Evolutionary conservation across 805 yeast genomes (phyloP).

Genomic region (Isabelozyma gotoi): DNA sequence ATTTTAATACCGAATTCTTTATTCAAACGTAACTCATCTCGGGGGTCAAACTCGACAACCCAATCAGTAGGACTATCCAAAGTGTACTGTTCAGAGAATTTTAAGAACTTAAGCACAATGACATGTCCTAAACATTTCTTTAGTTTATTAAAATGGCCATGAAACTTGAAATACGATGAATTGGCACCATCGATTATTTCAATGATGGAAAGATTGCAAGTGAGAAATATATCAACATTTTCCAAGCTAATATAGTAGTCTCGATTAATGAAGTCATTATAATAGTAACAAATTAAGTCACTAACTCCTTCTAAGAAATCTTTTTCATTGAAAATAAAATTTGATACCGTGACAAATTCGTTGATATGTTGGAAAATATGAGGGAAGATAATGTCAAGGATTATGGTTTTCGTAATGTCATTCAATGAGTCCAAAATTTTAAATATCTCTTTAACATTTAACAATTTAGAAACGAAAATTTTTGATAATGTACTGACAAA

Average conservation of each 20-base stretch:
- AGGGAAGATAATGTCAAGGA: constrained; percentile 36
- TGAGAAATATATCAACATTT: constrained; percentile 23
- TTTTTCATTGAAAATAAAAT: constrained; percentile 34
- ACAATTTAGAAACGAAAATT: constrained; percentile 31
- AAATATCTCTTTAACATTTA: constrained; percentile 17
- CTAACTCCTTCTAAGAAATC: constrained; percentile 23
- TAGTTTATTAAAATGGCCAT: constrained; percentile 11
- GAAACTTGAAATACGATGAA: constrained; percentile 3
- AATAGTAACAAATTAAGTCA: constrained; percentile 24
- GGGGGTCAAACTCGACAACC: constrained; percentile 1
- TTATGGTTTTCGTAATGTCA: constrained; percentile 34
- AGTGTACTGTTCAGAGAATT: constrained; percentile 14
- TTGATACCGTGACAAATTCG: constrained; percentile 30
- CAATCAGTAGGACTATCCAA: neutral
- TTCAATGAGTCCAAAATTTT: constrained; percentile 23
- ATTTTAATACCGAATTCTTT: constrained; percentile 9
- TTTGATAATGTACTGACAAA: constrained; percentile 33
- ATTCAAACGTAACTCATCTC: constrained; percentile 6
- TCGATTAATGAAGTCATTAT: constrained; percentile 26
- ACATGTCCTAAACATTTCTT: constrained; percentile 26
- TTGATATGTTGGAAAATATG: constrained; percentile 32
- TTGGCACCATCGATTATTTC: constrained; percentile 18
- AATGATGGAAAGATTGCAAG: constrained; percentile 28
- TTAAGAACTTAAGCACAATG: constrained; percentile 25
- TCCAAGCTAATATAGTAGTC: constrained; percentile 21